A percentile compares a stretch with the other conserved stretches of the same genome.
These are phyloP conservation scores for Ploettnerulaceae sp. DNA, from an alignment of 2,329 filamentous ascomycete genomes.

Conservation along the genomic window DNA sequence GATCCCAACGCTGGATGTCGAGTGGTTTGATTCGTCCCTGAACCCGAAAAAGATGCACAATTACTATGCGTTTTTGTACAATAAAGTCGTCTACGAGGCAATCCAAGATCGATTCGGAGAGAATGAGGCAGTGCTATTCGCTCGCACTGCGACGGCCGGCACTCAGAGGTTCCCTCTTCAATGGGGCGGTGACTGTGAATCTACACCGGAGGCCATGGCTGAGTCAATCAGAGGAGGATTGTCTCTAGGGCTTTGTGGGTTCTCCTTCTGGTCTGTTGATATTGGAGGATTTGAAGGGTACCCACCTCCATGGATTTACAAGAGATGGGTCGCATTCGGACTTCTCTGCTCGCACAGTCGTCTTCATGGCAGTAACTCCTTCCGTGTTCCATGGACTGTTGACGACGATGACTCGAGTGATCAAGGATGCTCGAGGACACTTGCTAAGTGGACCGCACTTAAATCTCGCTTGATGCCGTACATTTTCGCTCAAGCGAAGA, in stretches of 20 bases:
- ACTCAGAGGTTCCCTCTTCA: constrained; percentile 54
- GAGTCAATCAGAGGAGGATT: constrained; percentile 56
- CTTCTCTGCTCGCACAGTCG: constrained; percentile 56
- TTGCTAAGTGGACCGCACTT: constrained; percentile 39
- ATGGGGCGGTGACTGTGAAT: constrained; percentile 61
- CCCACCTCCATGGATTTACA: constrained; percentile 54
- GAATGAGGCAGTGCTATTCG: constrained; percentile 52
- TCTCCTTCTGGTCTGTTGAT: constrained; percentile 57
- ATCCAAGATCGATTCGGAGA: constrained; percentile 45
- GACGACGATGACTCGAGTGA: constrained; percentile 48
- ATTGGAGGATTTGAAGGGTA: constrained; percentile 60
- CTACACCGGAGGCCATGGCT: constrained; percentile 57
- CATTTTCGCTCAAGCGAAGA: constrained; percentile 47
- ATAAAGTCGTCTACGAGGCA: constrained; percentile 53
- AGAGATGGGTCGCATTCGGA: constrained; percentile 60
- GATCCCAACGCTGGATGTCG: constrained; percentile 50
- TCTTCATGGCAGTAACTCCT: constrained; percentile 54
- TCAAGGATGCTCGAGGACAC: constrained; percentile 45
- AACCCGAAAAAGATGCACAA: constrained; percentile 59
- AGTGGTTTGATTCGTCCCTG: constrained; percentile 46
- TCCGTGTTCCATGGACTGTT: constrained; percentile 60
- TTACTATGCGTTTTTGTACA: constrained; percentile 58
- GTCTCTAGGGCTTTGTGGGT: constrained; percentile 51
- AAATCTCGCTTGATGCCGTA: constrained; percentile 57
- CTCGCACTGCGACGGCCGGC: constrained; percentile 53